Evolutionary conservation across 1,284 basidiomycete species (phyloP).

Genomic region (Tilletia horrida): DNA sequence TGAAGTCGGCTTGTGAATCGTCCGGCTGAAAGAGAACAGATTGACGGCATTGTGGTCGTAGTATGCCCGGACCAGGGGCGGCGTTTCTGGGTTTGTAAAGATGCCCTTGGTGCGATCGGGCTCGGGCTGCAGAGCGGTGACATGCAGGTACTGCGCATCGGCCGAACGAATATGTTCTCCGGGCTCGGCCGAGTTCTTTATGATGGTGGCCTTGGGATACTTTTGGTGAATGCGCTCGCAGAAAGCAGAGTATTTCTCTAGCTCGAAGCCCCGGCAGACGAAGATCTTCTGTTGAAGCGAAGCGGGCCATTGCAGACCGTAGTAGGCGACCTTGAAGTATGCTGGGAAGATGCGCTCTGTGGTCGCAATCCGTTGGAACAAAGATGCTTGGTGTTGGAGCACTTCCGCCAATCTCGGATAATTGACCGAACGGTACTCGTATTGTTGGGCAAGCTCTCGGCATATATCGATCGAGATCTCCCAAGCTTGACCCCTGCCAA

Average conservation of each 20-base stretch:
- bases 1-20: slow-evolving; percentile 24
- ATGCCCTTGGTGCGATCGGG: slow-evolving; percentile 74
- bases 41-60: slow-evolving; percentile 68
- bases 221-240: slow-evolving; percentile 90
- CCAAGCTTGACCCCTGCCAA: slow-evolving; percentile 86
- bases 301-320: slow-evolving; percentile 71
- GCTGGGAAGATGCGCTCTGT: slow-evolving; percentile 42
- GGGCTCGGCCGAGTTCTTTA: slow-evolving; percentile 73
- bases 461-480: slow-evolving; percentile 90
- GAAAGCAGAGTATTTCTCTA: slow-evolving; percentile 69
- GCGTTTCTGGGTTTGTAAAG: slow-evolving; percentile 80
- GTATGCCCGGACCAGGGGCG: slow-evolving; percentile 74
- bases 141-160: slow-evolving; percentile 61
- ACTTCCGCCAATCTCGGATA: slow-evolving; percentile 59
- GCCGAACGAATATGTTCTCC: slow-evolving; percentile 59
- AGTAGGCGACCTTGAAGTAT: slow-evolving; percentile 90
- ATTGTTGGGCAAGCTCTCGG: slow-evolving; percentile 63
- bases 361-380: slow-evolving; percentile 45
- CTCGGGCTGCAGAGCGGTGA: slow-evolving; percentile 78
- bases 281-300: slow-evolving; percentile 82
- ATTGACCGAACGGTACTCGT: slow-evolving; percentile 46
- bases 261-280: slow-evolving; percentile 78
- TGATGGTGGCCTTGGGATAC: slow-evolving; percentile 76
- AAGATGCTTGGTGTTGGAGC: slow-evolving; percentile 45
- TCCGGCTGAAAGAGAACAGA: slow-evolving; percentile 65